Base-by-base conservation (phyloP, 1,139 yeast genomes). In the Meyerozyma guilliermondii region DNA sequence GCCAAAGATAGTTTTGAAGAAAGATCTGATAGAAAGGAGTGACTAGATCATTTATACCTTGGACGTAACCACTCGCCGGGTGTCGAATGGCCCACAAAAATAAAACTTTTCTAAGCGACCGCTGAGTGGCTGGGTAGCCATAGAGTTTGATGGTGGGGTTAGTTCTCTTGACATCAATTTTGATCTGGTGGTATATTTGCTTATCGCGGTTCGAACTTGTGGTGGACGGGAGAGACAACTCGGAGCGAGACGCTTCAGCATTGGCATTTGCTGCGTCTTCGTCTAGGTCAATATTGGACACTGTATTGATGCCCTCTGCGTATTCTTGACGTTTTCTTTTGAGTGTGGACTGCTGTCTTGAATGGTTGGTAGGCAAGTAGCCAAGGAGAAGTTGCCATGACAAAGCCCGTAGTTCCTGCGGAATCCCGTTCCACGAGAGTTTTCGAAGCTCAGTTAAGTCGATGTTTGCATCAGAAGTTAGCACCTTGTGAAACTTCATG, bases 61-160 rank as follows among this genome's bases (percentile, higher is more conserved):
- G 99, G n/a, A 92, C 99, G 62, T 92, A 92, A 4, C 99, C 99
- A 58, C 94, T 83, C 4, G 98, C 97, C 1, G 99, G 98, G 58
- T 94, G 98, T 48, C 98, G 77, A 17, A 92, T 83, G 0, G 98
- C 96, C 99, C 99, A 92, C 28, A 92, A 69, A 55, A 88, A 94
- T 41, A 92, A 66, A 14, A 94, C 81, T 50, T 86, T 81, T 50
- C 92, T 88, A 47, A 92, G 68, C 11, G 95, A 76, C 45, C 81
- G 66, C 55, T 92, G 98, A 0, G 94, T 87, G 4, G 83, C 70
- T 17, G 78, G 76, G 52, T 63, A 78, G 10, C 83, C 73, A 58
- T 92, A 92, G 31, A 92, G 70, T 48, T 78, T 79, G 42, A 89
- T 77, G 38, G 83, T 80, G 2, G 98, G 98, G 54, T 89, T 88